Conservation (phyloP, 225 moss, liverwort and hornwort genomes). For the Pleurozium schreberi region DNA sequence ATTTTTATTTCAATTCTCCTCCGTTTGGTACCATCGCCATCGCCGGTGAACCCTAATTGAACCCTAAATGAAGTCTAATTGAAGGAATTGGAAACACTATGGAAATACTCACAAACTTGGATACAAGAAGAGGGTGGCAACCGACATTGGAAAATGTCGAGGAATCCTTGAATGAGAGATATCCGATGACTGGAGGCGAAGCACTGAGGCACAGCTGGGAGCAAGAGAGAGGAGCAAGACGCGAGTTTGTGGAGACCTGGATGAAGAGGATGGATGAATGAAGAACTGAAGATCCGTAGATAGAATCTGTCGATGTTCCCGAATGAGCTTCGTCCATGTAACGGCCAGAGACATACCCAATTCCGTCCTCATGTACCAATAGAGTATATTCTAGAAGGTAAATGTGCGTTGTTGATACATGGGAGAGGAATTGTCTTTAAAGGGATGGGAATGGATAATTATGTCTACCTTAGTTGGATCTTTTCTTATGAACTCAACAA, state of each 20-base stretch:
- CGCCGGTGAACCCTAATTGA: neutral
- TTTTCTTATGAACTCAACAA: neutral
- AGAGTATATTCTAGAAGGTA: neutral
- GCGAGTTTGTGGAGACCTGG: neutral
- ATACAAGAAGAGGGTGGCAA: too few species aligned
- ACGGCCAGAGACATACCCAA: neutral
- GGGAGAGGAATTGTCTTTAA: too few species aligned
- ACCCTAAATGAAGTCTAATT: neutral
- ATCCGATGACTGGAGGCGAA: neutral
- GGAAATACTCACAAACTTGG: neutral
- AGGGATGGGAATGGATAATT: too few species aligned
- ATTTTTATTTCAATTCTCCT: too few species aligned
- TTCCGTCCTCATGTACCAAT: neutral
- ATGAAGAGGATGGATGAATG: neutral
- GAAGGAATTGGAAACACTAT: too few species aligned
- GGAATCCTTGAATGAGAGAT: neutral
- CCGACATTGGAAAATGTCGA: neutral
- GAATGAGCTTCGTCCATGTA: too few species aligned
- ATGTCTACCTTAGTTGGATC: neutral
- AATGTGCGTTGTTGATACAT: accelerated
- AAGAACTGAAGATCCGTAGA: neutral
- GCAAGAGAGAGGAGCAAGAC: neutral
- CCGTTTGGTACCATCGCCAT: conserved; percentile 38
- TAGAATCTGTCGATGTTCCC: too few species aligned
- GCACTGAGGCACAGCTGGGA: neutral